These are phyloP conservation scores for Aureococcus anophagefferens DNA, from an alignment of 108 stramenopile species.

Conservation along the genomic window DNA sequence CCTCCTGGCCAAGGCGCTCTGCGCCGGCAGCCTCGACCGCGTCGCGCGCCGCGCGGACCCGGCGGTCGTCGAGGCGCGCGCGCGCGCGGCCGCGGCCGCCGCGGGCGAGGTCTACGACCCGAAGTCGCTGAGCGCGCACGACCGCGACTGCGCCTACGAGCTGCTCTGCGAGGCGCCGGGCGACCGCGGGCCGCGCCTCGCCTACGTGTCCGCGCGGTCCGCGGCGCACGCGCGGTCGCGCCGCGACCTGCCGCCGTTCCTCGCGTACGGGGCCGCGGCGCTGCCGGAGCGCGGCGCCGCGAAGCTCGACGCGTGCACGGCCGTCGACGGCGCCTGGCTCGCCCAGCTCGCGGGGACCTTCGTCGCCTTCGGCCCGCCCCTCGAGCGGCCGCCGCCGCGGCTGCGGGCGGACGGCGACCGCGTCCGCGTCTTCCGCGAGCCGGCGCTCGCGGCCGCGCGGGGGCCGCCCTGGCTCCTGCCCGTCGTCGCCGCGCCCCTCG, in stretches of 20 bases:
- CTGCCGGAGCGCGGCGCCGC: neutral
- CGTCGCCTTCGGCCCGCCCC: neutral
- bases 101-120: neutral
- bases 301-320: neutral
- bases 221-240: neutral
- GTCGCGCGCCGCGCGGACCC: constrained; percentile 9
- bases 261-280: neutral
- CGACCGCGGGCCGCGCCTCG: neutral
- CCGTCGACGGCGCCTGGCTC: neutral
- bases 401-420: too few species aligned
- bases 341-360: neutral
- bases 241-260: neutral
- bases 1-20: neutral
- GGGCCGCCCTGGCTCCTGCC: too few species aligned
- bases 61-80: neutral
- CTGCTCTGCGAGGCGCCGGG: neutral
- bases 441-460: too few species aligned
- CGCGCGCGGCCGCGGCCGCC: neutral
- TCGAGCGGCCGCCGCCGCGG: too few species aligned
- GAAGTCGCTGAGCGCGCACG: neutral
- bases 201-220: neutral
- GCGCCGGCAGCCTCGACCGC: constrained; percentile 9
- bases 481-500: too few species aligned
- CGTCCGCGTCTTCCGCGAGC: too few species aligned
- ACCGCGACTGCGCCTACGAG: neutral